Base-by-base conservation (phyloP, 257 asterid genomes). In the Rubia yunnanensis region DNA sequence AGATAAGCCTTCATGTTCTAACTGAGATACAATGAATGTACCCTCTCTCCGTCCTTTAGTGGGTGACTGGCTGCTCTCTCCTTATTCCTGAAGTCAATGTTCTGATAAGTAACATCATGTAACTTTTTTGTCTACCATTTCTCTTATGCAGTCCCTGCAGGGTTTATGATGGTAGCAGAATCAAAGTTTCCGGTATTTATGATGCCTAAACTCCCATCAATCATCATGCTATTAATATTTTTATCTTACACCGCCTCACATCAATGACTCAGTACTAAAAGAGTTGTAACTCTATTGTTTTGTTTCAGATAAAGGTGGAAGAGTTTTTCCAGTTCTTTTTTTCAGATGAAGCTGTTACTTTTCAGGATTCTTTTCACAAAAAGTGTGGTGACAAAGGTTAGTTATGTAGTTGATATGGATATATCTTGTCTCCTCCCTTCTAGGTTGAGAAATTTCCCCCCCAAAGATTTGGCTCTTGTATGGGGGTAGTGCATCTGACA, bases 321-420 rank as follows among this genome's bases (percentile, higher is more conserved):
- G 92, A 90, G 80, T 82, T 94, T 79, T 90, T 90, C 74, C 70
- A 79, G 71, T 57, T 86, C 80, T 90, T 86, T 77, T 81, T 88
- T 77, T 94, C 97, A 35, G 87, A 94, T 66, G 83, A 71, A 34
- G 80, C 91, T 70, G 63, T 74, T 65, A 71, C 60, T 73, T 94
- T 94, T 74, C 95, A 75, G 58, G 89, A 83, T 76, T 76, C 79
- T 44, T 94, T 86, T 81, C 97, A 87, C 73, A 69, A 62, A 66
- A 94, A 88, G 72, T 94, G 97, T 74, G 97, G 96, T n/a, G 99
- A 94, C 78, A 94, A 86, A 88, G 97, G 99, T 87, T 78, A 73
- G 23, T 70, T 78, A 10, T 55, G 69, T 63, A 69, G 76, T 71
- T 67, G 65, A 73, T 75, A 65, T 76, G 23, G 68, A 54, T 60